Base-by-base conservation (phyloP, 2,329 filamentous ascomycete genomes). In the Xylariaceae sp. region DNA sequence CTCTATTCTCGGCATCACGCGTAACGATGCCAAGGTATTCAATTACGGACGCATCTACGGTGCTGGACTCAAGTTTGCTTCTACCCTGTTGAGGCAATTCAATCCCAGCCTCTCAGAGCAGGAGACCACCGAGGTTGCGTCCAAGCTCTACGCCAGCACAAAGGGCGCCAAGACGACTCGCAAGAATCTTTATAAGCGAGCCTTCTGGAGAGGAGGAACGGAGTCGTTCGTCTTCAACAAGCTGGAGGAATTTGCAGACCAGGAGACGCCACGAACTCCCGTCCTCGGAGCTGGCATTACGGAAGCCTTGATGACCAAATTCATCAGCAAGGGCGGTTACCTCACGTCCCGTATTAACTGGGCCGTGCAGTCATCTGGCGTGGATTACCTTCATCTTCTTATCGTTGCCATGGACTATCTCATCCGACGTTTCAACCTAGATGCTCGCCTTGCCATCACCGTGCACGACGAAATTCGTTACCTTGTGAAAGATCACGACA, bases 1-100 rank as follows among this genome's bases (percentile, higher is more conserved):
- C 1, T 82, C 83, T 4, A 99, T 99, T 59, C 75, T 99, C 1
- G 93, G 92, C 5, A 99, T 99, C 62, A 95, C 91, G 2, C 84
- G 94, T 62, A 97, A 97, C 69, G 87, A 97, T 69, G 94, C 94
- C 60, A 99, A 99, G 72, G 86, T 99, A 0, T 99, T 99, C 80
- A 99, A 99, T 73, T 99, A 99, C 68, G 95, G 95, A 6, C 90
- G 95, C 47, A 99, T 99, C 53, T 99, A 99, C 70, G 95, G 94
- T n/a, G 95, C 94, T 3, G 95, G 94, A 0, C 78, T 97, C 54
- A 96, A 92, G 67, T 99, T 99, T 71, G 94, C 94, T 0, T 87
- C 89, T 2, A 95, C 90, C 8, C 79, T 99, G 1, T 82, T 99
- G 1, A 85, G 92, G 6, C 94, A 97, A 70, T 99, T 99, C 77